Evolutionary conservation across 1,139 yeast genomes (phyloP), one percentile per base, ranked within the genome.

Genomic region (Sugiyamaella paludigena): DNA sequence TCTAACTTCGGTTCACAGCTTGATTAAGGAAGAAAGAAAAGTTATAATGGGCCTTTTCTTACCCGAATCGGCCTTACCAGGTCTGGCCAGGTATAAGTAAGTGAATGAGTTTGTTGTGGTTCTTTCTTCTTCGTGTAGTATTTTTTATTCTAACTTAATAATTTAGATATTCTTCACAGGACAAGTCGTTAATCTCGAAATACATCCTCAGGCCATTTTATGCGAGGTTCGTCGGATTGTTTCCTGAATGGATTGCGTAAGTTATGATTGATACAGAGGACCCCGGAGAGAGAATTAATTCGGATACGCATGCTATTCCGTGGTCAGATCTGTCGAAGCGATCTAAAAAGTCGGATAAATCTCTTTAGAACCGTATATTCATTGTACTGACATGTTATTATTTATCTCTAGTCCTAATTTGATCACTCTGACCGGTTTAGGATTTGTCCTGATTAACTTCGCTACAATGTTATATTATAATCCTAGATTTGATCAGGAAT

Each of bases 231-330:
- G 92, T 85, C 27, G 67, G 73, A 47, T 71, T 88, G 37, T 87
- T 89, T 69, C 98, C 98, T 2, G 55, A 75, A 55, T 84, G 84
- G 77, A 80, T 88, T 85, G 96, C 96, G 62, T 64, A 51, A 50
- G 65, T 61, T 24, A 11, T 7, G 7, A 12, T 10, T 15, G 11
- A 31, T 32, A 2, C n/a, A 19, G 37, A n/a, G n/a, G n/a, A n/a
- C n/a, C n/a, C n/a, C n/a, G n/a, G n/a, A n/a, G n/a, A n/a, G n/a
- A n/a, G n/a, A n/a, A n/a, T n/a, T n/a, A n/a, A n/a, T n/a, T n/a
- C n/a, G n/a, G n/a, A n/a, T n/a, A n/a, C n/a, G n/a, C n/a, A n/a
- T n/a, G n/a, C n/a, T n/a, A n/a, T n/a, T n/a, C n/a, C n/a, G n/a
- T n/a, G n/a, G n/a, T n/a, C n/a, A n/a, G n/a, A n/a, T n/a, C n/a